Evolutionary conservation across 768 basidiomycete genomes (phyloP).

Genomic region (Leccinum obscurum): DNA sequence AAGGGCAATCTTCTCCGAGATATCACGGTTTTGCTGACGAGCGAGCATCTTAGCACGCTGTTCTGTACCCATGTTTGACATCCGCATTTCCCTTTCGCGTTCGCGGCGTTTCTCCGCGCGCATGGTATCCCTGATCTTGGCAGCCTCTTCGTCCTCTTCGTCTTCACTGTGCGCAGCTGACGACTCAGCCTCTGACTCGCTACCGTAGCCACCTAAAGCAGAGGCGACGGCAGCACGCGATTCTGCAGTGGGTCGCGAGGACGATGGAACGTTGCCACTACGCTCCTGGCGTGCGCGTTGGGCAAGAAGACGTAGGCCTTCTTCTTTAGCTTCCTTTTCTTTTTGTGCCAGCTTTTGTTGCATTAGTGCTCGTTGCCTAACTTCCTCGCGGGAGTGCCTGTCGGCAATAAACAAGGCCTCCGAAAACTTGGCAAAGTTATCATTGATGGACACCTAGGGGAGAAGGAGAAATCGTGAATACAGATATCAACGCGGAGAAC

Average conservation of each 20-base stretch:
- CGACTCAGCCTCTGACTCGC: slow-evolving; percentile 59
- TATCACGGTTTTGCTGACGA: slow-evolving; percentile 96
- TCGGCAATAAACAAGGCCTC: slow-evolving; percentile 95
- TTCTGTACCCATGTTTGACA: slow-evolving; percentile 99
- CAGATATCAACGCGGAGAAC: background rate
- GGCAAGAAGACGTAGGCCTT: slow-evolving; percentile 89
- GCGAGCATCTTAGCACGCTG: slow-evolving; percentile 95
- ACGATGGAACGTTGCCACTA: slow-evolving; percentile 64
- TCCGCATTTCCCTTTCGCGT: slow-evolving; percentile 95
- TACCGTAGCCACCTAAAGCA: slow-evolving; percentile 83
- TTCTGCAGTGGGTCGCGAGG: slow-evolving; percentile 64
- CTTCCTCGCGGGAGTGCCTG: slow-evolving; percentile 96
- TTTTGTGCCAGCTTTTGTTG: slow-evolving; percentile 99
- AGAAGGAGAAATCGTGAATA: slow-evolving; percentile 1
- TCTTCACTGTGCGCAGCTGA: slow-evolving; percentile 54
- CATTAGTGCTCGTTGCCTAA: slow-evolving; percentile 94
- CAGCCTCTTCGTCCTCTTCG: slow-evolving; percentile 78
- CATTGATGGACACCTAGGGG: slow-evolving; percentile 91
- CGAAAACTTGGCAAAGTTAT: slow-evolving; percentile 98
- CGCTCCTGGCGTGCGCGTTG: slow-evolving; percentile 97
- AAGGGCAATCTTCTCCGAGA: slow-evolving; percentile 98
- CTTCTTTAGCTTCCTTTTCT: slow-evolving; percentile 94
- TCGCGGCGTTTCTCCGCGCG: slow-evolving; percentile 89
- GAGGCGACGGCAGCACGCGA: slow-evolving; percentile 72
- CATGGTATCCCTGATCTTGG: slow-evolving; percentile 86